Evolutionary conservation across 306 rosid species (phyloP), one percentile per base, ranked within the genome.

Genomic region (Lagenaria siceraria): DNA sequence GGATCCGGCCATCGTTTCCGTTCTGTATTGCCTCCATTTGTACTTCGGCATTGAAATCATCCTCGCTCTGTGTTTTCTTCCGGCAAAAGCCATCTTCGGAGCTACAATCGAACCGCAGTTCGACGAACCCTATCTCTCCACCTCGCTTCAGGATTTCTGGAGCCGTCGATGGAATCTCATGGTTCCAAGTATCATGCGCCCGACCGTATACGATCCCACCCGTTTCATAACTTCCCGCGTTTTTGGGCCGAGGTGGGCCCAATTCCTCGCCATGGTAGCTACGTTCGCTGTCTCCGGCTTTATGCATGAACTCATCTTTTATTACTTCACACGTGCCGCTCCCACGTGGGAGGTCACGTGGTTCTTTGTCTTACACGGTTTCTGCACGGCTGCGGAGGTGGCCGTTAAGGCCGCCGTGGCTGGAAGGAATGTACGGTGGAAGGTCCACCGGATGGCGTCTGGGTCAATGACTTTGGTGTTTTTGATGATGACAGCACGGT

Each of bases 291-390:
- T 87, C 12, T 94, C 95, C 0, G 95, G 96, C 2, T 27, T 91
- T 0, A 85, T 89, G 91, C 98, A 94, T 4, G 96, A 91, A 81
- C 29, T 85, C 0, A 73, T 94, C 0, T 94, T 81, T 38, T 94
- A 84, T 63, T 91, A 89, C 51, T 15, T 87, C 1, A n/a, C 95
- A 1, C 90, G 89, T 31, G 92, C 18, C 43, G 11, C 61, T 65
- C 97, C 96, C 73, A 90, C 95, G 54, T 91, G 98, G 97, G 97
- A 94, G 46, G 97, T 88, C 74, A 87, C 90, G n/a, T 76, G 82
- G 64, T 94, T 91, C 42, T 91, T 90, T 21, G 75, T 88, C 35
- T 55, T 91, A 0, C 97, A 94, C 0, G 98, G 98, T 1, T 6
- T 33, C 4, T 87, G 88, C 75, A 63, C 77, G 7, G 89, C 62